phyloP scores from a whole-genome alignment of 106 monocot species.

The Alisma plantagoaquatica region DNA sequence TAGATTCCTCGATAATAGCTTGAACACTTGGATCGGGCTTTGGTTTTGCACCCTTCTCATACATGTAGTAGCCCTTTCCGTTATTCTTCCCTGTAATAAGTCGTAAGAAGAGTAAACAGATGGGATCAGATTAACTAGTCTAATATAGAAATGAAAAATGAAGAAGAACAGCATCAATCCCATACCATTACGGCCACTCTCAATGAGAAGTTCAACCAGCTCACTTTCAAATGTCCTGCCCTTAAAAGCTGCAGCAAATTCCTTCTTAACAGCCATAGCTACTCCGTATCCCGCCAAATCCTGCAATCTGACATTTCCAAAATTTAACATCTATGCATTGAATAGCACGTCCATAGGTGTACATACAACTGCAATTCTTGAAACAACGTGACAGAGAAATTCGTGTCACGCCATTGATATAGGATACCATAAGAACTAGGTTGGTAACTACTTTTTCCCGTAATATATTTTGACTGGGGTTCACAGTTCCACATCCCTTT shows the following conservation, averaged over 20 bases:
- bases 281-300: slow-evolving; percentile 96
- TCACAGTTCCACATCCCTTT: too few relatives aligned
- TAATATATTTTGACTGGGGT: too few relatives aligned
- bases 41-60: slow-evolving; percentile 87
- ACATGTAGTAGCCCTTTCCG: slow-evolving; percentile 85
- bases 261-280: slow-evolving; percentile 64
- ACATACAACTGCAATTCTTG: too few relatives aligned
- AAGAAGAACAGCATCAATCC: neutral
- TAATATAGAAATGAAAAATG: too few relatives aligned
- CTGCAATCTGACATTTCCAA: slow-evolving; percentile 60
- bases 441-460: too few relatives aligned
- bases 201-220: slow-evolving; percentile 56
- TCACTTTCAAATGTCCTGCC: slow-evolving; percentile 48
- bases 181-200: slow-evolving; percentile 65
- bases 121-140: too few relatives aligned
- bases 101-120: too few relatives aligned
- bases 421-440: too few relatives aligned
- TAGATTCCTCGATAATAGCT: slow-evolving; percentile 59
- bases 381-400: too few relatives aligned
- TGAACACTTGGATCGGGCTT: slow-evolving; percentile 73
- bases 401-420: too few relatives aligned
- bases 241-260: slow-evolving; percentile 47
- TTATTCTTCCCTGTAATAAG: slow-evolving; percentile 82
- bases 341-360: too few relatives aligned
- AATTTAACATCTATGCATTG: too few relatives aligned